phyloP scores from a whole-genome alignment of 176 grass and related monocot genomes.

The Oryza australiensis region DNA sequence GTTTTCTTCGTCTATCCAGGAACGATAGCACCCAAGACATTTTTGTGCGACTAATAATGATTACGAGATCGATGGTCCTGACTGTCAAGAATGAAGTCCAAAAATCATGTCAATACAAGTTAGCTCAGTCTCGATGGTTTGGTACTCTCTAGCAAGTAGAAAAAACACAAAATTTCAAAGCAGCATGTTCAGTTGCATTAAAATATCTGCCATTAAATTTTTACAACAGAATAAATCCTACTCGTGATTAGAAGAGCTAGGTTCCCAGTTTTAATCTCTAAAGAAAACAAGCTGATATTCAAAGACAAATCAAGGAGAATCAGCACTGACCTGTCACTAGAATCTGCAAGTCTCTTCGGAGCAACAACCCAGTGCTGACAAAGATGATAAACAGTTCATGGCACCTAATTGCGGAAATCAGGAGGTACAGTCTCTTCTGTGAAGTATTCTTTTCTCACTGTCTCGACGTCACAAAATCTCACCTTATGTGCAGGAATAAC shows the following conservation, averaged over 20 bases:
- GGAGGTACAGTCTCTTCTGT: slow-evolving; percentile 60
- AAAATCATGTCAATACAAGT: neutral
- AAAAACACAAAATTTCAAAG: neutral
- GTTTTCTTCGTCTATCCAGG: neutral
- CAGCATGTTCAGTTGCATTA: neutral
- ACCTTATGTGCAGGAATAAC: slow-evolving; percentile 41
- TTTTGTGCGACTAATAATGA: neutral
- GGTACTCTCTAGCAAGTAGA: neutral
- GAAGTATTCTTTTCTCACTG: slow-evolving; percentile 77
- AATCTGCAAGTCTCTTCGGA: neutral
- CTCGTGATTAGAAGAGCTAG: neutral
- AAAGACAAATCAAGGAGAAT: neutral
- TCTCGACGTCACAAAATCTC: slow-evolving; percentile 66
- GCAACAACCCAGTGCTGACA: neutral
- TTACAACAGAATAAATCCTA: neutral
- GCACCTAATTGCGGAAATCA: slow-evolving; percentile 54
- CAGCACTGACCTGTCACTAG: slow-evolving; percentile 6
- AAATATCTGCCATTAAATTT: neutral
- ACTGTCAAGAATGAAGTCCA: too few relatives aligned
- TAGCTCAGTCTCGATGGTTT: neutral
- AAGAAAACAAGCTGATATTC: neutral
- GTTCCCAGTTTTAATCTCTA: neutral
- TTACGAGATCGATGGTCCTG: neutral
- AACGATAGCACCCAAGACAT: neutral
- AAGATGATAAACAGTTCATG: neutral